Evolutionary conservation across 805 yeast genomes (phyloP).

Genomic region (Diddensiella santjacobensis): DNA sequence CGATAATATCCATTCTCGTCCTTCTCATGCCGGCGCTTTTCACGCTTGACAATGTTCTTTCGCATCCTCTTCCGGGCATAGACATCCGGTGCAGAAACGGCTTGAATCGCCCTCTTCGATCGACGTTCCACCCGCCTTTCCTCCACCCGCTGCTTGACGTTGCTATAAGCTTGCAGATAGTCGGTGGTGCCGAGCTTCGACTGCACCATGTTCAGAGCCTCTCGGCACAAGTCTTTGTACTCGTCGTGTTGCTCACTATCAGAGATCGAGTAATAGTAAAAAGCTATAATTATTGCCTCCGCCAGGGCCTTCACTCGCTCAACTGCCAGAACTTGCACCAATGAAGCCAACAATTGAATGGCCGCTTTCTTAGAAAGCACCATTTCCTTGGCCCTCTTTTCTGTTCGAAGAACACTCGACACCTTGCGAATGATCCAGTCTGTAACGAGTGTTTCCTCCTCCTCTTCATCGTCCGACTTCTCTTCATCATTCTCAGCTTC

Average conservation of each 20-base stretch:
- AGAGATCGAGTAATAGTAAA: constrained; percentile 36
- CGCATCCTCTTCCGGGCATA: constrained; percentile 75
- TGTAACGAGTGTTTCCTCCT: constrained; percentile 28
- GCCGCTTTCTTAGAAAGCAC: constrained; percentile 60
- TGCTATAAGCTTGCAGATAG: constrained; percentile 57
- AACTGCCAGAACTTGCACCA: constrained; percentile 46
- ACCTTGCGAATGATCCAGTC: constrained; percentile 59
- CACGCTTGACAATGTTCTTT: constrained; percentile 72
- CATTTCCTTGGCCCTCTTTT: constrained; percentile 51
- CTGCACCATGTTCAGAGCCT: constrained; percentile 66
- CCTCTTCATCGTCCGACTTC: constrained; percentile 30
- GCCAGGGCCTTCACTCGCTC: constrained; percentile 43
- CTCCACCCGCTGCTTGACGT: constrained; percentile 57
- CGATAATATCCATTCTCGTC: constrained; percentile 76
- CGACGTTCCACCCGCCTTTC: constrained; percentile 71
- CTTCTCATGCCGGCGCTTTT: constrained; percentile 67
- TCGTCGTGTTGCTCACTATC: constrained; percentile 35
- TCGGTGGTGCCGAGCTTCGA: constrained; percentile 65
- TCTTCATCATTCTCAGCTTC: constrained; percentile 28
- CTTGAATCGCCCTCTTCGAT: constrained; percentile 69
- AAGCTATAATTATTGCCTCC: constrained; percentile 50
- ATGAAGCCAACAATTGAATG: constrained; percentile 67
- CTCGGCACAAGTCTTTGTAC: constrained; percentile 50
- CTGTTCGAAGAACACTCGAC: constrained; percentile 62
- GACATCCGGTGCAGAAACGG: constrained; percentile 72